Percentiles rank a stretch among this genome's conserved stretches.
phyloP scores from a whole-genome alignment of 768 basidiomycete genomes.

The Porpolomopsis calyptriformis region DNA sequence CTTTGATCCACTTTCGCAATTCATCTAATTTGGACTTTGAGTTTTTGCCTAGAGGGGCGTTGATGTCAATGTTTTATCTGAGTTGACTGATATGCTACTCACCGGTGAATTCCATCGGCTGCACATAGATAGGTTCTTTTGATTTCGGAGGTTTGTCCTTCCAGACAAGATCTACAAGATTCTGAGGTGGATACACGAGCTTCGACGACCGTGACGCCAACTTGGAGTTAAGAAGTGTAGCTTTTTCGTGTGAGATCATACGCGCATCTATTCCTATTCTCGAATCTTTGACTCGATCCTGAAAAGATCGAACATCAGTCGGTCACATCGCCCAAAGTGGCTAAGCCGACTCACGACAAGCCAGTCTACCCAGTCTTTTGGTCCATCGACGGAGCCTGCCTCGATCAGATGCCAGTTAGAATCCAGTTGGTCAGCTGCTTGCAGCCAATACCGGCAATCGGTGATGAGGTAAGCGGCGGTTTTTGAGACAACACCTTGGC shows the following conservation, averaged over 20 bases:
- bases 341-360: conserved; percentile 37
- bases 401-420: conserved; percentile 60
- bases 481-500: conserved; percentile 59
- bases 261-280: conserved; percentile 79
- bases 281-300: conserved; percentile 32
- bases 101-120: conserved; percentile 63
- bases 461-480: conserved; percentile 62
- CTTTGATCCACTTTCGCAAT: conserved; percentile 59
- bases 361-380: conserved; percentile 75
- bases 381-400: conserved; percentile 41
- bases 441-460: conserved; percentile 78
- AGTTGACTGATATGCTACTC: conserved; percentile 6
- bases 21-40: conserved; percentile 59
- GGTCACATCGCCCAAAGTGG: conserved; percentile 1
- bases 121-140: conserved; percentile 53
- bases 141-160: conserved; percentile 64
- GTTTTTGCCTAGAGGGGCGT: conserved; percentile 37
- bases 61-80: neutral
- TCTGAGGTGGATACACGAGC: conserved; percentile 72
- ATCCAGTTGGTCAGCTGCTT: conserved; percentile 63
- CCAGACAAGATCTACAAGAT: conserved; percentile 78
- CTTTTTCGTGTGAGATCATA: conserved; percentile 68
- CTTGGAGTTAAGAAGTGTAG: conserved; percentile 46
- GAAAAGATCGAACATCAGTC: conserved; percentile 1
- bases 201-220: conserved; percentile 47